Evolutionary conservation across 148 eudicot species (phyloP).

Genomic region (Polygonum maritimum): DNA sequence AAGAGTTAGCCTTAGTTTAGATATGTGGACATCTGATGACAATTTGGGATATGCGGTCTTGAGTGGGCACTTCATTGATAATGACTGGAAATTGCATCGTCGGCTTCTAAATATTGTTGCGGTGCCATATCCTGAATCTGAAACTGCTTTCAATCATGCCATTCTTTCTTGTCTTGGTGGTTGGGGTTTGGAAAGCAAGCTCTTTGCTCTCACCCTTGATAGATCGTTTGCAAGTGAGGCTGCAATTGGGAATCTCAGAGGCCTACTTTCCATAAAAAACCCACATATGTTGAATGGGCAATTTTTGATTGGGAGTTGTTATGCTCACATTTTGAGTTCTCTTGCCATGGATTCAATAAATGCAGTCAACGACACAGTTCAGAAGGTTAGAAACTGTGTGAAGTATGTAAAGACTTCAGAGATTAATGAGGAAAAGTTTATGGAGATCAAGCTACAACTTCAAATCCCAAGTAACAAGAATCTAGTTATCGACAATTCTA

Average conservation of each 20-base stretch:
- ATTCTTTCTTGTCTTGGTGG: conserved; percentile 51
- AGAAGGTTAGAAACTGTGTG: conserved; percentile 64
- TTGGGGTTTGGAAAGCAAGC: conserved; percentile 61
- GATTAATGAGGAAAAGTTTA: conserved; percentile 34
- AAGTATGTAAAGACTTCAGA: conserved; percentile 58
- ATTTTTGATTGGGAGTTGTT: conserved; percentile 55
- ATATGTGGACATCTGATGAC: conserved; percentile 10
- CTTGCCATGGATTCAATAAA: conserved; percentile 53
- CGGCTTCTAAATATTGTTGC: conserved; percentile 51
- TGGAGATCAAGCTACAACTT: conserved; percentile 41
- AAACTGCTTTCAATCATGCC: conserved; percentile 52
- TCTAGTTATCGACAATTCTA: conserved; percentile 48
- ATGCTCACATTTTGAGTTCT: conserved; percentile 45
- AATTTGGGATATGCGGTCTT: conserved; percentile 3
- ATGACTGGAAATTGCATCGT: conserved; percentile 40
- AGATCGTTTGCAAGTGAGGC: conserved; percentile 42
- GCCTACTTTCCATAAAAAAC: conserved; percentile 45
- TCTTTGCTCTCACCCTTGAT: conserved; percentile 68
- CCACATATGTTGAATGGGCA: conserved; percentile 51
- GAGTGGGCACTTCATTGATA: conserved; percentile 10
- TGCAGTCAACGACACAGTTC: conserved; percentile 27
- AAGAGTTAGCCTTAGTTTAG: conserved; percentile 10
- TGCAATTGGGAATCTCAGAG: conserved; percentile 47
- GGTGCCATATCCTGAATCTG: conserved; percentile 66
- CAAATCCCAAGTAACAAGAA: conserved; percentile 48